Conservation (phyloP, 177 flowering plant species). For the Vitis hybrid region DNA sequence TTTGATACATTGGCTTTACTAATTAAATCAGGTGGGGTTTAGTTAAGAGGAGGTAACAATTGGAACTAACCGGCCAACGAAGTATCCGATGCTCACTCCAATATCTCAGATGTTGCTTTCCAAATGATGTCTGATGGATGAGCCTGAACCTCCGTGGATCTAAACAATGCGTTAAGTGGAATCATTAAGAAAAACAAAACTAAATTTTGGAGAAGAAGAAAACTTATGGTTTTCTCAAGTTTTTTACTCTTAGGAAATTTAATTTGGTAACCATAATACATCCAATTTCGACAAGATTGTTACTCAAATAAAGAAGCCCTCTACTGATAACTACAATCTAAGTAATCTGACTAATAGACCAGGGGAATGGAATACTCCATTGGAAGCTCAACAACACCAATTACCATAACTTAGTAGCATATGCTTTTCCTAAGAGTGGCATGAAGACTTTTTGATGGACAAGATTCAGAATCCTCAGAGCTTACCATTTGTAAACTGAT, state of each 20-base stretch:
- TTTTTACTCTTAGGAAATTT: too few species aligned
- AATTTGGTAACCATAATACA: too few species aligned
- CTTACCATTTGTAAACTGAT: constrained; percentile 59
- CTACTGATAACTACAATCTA: too few species aligned
- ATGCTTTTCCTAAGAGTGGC: too few species aligned
- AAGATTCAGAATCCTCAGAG: not conserved
- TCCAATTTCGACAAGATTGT: too few species aligned
- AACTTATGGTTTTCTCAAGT: not conserved
- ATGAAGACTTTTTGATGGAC: too few species aligned
- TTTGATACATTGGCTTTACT: not conserved
- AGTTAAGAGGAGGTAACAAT: not conserved
- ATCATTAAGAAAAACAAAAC: not conserved
- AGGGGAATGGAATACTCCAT: too few species aligned
- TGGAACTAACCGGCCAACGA: constrained; percentile 56
- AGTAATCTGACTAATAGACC: too few species aligned
- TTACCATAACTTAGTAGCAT: too few species aligned
- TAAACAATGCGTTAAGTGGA: constrained; percentile 7
- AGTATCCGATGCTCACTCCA: constrained; percentile 53
- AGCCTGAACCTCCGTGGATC: constrained; percentile 72
- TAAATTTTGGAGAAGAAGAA: not conserved
- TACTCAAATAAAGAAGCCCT: too few species aligned
- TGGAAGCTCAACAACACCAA: too few species aligned
- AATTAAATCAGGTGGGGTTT: not conserved
- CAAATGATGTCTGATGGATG: constrained; percentile 63
- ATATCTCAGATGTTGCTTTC: constrained; percentile 49